These are phyloP conservation scores for Candida schatavii DNA, from an alignment of 805 yeast genomes.

Conservation along the genomic window DNA sequence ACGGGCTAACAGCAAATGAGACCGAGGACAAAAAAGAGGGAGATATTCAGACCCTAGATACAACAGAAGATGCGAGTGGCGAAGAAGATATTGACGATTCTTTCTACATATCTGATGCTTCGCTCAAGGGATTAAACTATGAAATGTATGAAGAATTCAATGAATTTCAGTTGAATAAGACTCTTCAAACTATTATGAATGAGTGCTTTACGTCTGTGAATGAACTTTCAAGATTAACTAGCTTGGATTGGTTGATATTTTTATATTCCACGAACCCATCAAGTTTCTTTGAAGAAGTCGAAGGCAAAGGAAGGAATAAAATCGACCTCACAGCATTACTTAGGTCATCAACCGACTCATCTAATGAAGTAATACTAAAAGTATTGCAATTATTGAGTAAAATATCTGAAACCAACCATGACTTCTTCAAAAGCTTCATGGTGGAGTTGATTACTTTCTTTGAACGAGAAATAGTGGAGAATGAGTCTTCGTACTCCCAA, in stretches of 20 bases:
- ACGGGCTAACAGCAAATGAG: not conserved
- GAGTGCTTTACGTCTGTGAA: constrained; percentile 51
- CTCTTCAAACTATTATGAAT: constrained; percentile 66
- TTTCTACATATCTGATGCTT: constrained; percentile 49
- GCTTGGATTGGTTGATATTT: constrained; percentile 86
- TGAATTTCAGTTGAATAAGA: constrained; percentile 41
- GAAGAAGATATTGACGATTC: constrained; percentile 46
- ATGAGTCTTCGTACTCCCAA: constrained; percentile 1
- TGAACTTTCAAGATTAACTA: constrained; percentile 78
- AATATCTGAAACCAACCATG: constrained; percentile 72
- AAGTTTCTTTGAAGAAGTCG: constrained; percentile 26
- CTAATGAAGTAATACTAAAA: constrained; percentile 73
- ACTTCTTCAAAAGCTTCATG: constrained; percentile 73
- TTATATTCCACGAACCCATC: constrained; percentile 62
- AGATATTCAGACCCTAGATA: constrained; percentile 9
- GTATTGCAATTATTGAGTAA: constrained; percentile 71
- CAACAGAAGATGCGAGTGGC: constrained; percentile 1
- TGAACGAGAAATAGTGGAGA: constrained; percentile 50
- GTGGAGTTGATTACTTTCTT: constrained; percentile 66
- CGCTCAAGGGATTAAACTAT: constrained; percentile 45
- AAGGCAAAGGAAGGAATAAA: constrained; percentile 13
- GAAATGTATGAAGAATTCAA: constrained; percentile 41
- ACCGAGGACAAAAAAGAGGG: constrained; percentile 4
- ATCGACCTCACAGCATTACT: constrained; percentile 71
- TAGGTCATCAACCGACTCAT: constrained; percentile 55